Conservation (phyloP, 2,329 filamentous ascomycete genomes). For the Aspergillus arachidicola region DNA sequence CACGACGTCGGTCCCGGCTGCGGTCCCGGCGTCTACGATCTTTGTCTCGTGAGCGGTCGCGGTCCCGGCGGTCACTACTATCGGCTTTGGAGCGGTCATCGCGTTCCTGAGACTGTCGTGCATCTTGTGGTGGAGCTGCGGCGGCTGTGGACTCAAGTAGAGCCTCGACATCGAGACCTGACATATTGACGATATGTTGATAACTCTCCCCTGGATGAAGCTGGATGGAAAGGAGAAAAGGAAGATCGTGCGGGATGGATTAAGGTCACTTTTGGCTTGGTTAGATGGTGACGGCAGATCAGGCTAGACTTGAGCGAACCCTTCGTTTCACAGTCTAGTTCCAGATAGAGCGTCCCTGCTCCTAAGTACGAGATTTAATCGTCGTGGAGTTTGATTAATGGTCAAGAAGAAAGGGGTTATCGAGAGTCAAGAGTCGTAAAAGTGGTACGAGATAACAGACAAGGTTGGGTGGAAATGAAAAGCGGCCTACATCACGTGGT, state of each 20-base stretch:
- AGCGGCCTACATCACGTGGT: background rate
- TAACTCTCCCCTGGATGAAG: conserved; percentile 28
- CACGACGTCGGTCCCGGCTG: conserved; percentile 56
- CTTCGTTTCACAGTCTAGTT: conserved; percentile 29
- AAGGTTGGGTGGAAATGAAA: conserved; percentile 8
- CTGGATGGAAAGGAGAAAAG: conserved; percentile 23
- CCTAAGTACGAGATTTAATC: background rate
- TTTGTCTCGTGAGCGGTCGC: conserved; percentile 60
- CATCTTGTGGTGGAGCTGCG: conserved; percentile 42
- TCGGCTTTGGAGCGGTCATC: conserved; percentile 61
- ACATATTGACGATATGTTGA: conserved; percentile 54
- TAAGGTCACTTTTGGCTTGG: conserved; percentile 41
- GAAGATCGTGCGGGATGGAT: conserved; percentile 31
- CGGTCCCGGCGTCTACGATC: conserved; percentile 63
- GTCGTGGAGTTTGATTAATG: background rate
- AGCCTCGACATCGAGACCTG: conserved; percentile 81
- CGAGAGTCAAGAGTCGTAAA: background rate
- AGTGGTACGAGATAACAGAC: conserved; percentile 11
- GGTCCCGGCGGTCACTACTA: conserved; percentile 57
- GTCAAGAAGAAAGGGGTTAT: background rate
- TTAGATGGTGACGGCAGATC: conserved; percentile 35
- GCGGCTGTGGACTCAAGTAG: conserved; percentile 83
- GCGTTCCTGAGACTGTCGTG: conserved; percentile 53
- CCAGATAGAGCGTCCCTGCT: conserved; percentile 11
- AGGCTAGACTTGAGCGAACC: conserved; percentile 36